These are phyloP conservation scores for Microbotryum lychnidis-dioicae DNA, from an alignment of 1,284 basidiomycete species.

Conservation along the genomic window DNA sequence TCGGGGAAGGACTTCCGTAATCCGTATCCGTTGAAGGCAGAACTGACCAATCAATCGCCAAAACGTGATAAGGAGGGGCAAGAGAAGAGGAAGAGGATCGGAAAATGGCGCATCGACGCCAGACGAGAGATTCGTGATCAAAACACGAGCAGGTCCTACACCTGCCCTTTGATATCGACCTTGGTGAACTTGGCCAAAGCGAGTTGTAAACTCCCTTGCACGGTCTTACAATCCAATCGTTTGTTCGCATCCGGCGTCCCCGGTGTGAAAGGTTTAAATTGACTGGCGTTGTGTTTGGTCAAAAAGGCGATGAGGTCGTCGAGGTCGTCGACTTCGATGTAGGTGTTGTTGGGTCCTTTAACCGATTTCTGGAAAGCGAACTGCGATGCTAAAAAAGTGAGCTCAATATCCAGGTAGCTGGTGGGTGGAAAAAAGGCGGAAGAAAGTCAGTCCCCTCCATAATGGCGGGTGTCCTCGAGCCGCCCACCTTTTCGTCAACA, in stretches of 20 bases:
- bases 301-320: conserved; percentile 8
- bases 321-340: not conserved
- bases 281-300: conserved; percentile 25
- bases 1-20: too few relatives aligned
- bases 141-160: conserved; percentile 26
- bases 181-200: conserved; percentile 45
- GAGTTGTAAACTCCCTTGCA: conserved; percentile 41
- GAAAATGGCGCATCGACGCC: too few relatives aligned
- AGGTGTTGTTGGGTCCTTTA: conserved; percentile 48
- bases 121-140: too few relatives aligned
- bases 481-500: conserved; percentile 84
- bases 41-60: too few relatives aligned
- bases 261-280: conserved; percentile 30
- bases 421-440: conserved; percentile 11
- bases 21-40: too few relatives aligned
- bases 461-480: not conserved
- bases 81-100: too few relatives aligned
- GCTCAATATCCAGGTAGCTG: conserved; percentile 71
- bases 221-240: conserved; percentile 46
- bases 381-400: conserved; percentile 67
- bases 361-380: conserved; percentile 67
- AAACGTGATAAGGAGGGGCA: too few relatives aligned
- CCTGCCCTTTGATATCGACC: conserved; percentile 49
- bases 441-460: not conserved
- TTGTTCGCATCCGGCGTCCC: conserved; percentile 28